Evolutionary conservation across 208 protist genomes (phyloP), one percentile per base, ranked within the genome.

Genomic region (Phytomonas serpens): DNA sequence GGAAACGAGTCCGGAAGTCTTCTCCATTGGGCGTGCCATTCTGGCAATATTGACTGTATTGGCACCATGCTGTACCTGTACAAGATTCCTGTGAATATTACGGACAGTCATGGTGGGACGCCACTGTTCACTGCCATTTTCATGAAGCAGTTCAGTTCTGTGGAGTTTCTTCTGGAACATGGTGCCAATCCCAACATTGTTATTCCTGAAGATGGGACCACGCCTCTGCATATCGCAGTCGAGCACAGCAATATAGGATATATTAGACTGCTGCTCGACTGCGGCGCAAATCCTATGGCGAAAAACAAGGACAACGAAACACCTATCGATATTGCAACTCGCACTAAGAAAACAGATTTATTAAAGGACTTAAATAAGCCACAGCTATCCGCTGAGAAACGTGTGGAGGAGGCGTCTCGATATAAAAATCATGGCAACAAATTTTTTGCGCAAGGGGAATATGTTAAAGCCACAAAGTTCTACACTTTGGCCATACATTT

Each of bases 371-470:
- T 97, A 31, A 74, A 83, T 38, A 93, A 92, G 77, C 67, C 74
- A 33, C 72, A 80, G 38, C 70, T 78, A 10, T 68, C 66, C 36
- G 81, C 73, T 70, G 79, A 86, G 40, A 77, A 82, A 68, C 78
- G 84, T 33, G 79, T 67, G 5, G 88, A 82, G 5, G 88, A 93
- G 66, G 85, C 89, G 5, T 69, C 47, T 2, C 78, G 82, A 6
- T 89, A 90, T 78, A 97, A 97, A 83, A 77, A 80, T 9, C 90
- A 97, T 74, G 93, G 93, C 61, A 96, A 97, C 77, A 95, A 94
- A 64, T 88, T 93, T 1, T 97, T 97, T 61, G 83, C 77, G 64
- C 75, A 76, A 10, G 87, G 89, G 27, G 90, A 97, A 76, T 93
- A 93, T 68, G 85, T 93, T 1, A 97, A 97, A 78, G 93, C 93